Conservation (phyloP, 2,329 filamentous ascomycete species). For the Alternaria brassicae region DNA sequence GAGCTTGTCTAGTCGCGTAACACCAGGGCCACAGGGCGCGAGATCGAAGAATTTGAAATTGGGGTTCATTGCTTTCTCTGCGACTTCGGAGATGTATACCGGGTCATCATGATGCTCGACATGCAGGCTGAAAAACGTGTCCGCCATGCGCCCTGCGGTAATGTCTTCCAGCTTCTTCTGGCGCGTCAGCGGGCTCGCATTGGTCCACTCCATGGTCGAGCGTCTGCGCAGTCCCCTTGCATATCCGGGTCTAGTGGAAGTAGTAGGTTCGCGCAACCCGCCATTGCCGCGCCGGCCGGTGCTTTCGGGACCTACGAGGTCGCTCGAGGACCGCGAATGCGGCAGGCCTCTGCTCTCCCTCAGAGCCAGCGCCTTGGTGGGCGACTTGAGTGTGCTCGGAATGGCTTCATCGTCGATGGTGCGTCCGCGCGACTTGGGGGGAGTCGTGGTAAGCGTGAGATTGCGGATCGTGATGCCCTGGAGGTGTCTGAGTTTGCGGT, state of each 20-base stretch:
- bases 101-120: slow-evolving; percentile 69
- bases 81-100: slow-evolving; percentile 87
- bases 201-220: slow-evolving; percentile 69
- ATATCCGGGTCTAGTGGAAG: slow-evolving; percentile 44
- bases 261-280: slow-evolving; percentile 27
- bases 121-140: slow-evolving; percentile 89
- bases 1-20: slow-evolving; percentile 71
- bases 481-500: slow-evolving; percentile 86
- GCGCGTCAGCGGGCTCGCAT: slow-evolving; percentile 64
- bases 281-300: slow-evolving; percentile 30
- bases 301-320: slow-evolving; percentile 53
- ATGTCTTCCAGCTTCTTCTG: slow-evolving; percentile 80
- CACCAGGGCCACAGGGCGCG: slow-evolving; percentile 64
- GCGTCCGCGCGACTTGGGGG: slow-evolving; percentile 59
- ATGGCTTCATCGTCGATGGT: slow-evolving; percentile 80
- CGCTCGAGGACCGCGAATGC: slow-evolving; percentile 67
- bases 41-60: slow-evolving; percentile 88
- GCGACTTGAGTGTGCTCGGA: slow-evolving; percentile 69
- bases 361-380: slow-evolving; percentile 68
- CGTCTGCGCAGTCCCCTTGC: slow-evolving; percentile 57
- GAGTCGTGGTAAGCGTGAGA: slow-evolving; percentile 68
- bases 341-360: slow-evolving; percentile 58
- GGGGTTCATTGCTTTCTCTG: slow-evolving; percentile 84
- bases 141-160: slow-evolving; percentile 75
- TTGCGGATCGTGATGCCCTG: slow-evolving; percentile 88